A percentile compares a stretch with the other conserved stretches of the same genome.
Evolutionary conservation across 2,329 filamentous ascomycete species (phyloP).

Genomic region (Pezicula neosporulosa): DNA sequence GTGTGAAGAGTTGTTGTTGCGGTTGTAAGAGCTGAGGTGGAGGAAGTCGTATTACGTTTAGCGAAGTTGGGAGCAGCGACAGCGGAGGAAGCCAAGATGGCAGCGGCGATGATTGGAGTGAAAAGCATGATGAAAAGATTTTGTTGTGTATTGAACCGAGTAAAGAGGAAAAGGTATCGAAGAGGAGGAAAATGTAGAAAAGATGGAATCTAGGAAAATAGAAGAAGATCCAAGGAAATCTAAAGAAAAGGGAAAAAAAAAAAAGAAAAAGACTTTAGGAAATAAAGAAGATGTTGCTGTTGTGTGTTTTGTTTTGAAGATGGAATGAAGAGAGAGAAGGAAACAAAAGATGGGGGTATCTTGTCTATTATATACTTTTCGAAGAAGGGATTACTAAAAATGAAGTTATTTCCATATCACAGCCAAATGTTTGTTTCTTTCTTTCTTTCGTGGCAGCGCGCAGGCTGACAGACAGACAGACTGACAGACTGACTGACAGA

Average conservation of each 20-base stretch:
- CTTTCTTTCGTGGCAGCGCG: background rate
- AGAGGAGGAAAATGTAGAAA: background rate
- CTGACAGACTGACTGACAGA: no score
- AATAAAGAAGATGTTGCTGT: conserved; percentile 4
- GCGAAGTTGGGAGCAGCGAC: conserved; percentile 23
- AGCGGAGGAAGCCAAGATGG: conserved; percentile 37
- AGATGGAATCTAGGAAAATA: background rate
- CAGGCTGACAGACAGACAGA: background rate
- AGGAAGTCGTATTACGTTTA: conserved; percentile 7
- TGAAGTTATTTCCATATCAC: background rate
- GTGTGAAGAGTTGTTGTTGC: conserved; percentile 4
- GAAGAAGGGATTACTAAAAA: background rate
- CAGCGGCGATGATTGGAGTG: conserved; percentile 30
- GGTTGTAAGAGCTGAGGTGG: background rate
- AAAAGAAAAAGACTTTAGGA: conserved; percentile 6
- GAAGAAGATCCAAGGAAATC: background rate
- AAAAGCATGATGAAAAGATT: conserved; percentile 31
- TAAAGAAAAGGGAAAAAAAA: conserved; percentile 8
- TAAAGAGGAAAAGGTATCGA: background rate
- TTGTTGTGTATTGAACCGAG: conserved; percentile 1
- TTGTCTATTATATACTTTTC: background rate
- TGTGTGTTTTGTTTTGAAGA: background rate
- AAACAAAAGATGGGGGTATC: background rate
- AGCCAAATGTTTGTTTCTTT: background rate
- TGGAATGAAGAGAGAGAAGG: background rate